Evolutionary conservation across 208 protist genomes (phyloP).

Genomic region (Chromosphaera perkinsii): DNA sequence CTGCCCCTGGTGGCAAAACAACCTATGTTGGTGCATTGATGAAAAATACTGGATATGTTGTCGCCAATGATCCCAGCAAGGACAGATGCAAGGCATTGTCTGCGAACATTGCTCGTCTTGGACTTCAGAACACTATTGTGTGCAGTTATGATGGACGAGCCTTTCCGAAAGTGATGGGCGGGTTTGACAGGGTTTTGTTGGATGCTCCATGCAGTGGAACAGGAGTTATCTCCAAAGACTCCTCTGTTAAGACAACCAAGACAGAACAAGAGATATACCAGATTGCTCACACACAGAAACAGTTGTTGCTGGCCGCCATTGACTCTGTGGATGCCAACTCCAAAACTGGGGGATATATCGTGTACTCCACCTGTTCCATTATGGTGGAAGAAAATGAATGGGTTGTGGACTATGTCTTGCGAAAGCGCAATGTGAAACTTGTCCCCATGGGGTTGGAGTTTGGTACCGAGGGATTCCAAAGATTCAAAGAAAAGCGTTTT

Average conservation of each 20-base stretch:
- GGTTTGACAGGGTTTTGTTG: slow-evolving; percentile 83
- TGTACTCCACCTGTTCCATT: slow-evolving; percentile 71
- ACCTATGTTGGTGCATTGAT: slow-evolving; percentile 88
- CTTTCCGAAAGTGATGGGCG: slow-evolving; percentile 64
- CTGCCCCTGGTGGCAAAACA: slow-evolving; percentile 97
- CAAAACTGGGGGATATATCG: slow-evolving; percentile 83
- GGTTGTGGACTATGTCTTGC: slow-evolving; percentile 92
- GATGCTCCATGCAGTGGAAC: slow-evolving; percentile 97
- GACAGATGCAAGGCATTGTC: slow-evolving; percentile 84
- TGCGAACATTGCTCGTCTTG: slow-evolving; percentile 91
- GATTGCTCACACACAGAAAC: slow-evolving; percentile 83
- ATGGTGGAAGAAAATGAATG: slow-evolving; percentile 88
- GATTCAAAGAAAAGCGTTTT: slow-evolving; percentile 26
- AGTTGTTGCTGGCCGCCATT: slow-evolving; percentile 93
- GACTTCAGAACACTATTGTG: slow-evolving; percentile 82
- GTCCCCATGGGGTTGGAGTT: slow-evolving; percentile 87
- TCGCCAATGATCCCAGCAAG: slow-evolving; percentile 95
- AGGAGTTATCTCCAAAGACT: slow-evolving; percentile 96
- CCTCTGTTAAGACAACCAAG: slow-evolving; percentile 86
- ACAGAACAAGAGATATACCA: slow-evolving; percentile 74
- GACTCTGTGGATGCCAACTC: slow-evolving; percentile 78
- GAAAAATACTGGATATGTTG: slow-evolving; percentile 94
- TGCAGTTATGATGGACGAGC: slow-evolving; percentile 87
- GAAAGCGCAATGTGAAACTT: slow-evolving; percentile 78
- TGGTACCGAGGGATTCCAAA: slow-evolving; percentile 76